These are phyloP conservation scores for Pyrenophora tritici-repentis DNA, from an alignment of 2,329 filamentous ascomycete genomes.

Conservation along the genomic window DNA sequence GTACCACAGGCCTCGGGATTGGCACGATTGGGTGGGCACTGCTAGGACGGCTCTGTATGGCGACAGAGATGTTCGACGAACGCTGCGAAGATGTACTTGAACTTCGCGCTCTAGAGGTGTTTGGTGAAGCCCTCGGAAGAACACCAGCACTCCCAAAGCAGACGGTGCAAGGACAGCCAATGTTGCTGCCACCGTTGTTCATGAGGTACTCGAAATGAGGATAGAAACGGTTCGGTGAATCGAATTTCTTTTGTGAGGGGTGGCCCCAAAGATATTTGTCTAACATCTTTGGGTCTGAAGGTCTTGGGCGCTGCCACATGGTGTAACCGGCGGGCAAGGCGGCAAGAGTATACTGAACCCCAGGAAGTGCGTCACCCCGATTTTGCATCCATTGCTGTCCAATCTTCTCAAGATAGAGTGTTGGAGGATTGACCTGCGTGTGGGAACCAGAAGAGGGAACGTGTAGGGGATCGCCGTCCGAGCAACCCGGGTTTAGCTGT, in stretches of 20 bases:
- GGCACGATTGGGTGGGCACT: background rate
- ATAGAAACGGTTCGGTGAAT: slow-evolving; percentile 60
- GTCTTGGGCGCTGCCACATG: slow-evolving; percentile 57
- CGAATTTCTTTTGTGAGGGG: slow-evolving; percentile 55
- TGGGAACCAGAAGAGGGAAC: slow-evolving; percentile 29
- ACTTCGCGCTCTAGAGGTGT: slow-evolving; percentile 3
- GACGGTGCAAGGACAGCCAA: slow-evolving; percentile 57
- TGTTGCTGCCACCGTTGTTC: slow-evolving; percentile 49
- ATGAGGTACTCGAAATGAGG: slow-evolving; percentile 64
- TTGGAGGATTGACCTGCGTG: slow-evolving; percentile 47
- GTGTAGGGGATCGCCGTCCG: slow-evolving; percentile 46
- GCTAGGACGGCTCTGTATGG: background rate
- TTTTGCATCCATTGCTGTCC: slow-evolving; percentile 56
- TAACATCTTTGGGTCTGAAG: slow-evolving; percentile 45
- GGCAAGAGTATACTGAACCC: slow-evolving; percentile 57
- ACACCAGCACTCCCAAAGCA: slow-evolving; percentile 46
- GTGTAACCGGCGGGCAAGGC: slow-evolving; percentile 60
- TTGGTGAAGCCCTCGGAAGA: slow-evolving; percentile 19
- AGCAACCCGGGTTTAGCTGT: slow-evolving; percentile 27
- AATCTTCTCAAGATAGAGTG: slow-evolving; percentile 54
- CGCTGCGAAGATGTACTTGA: slow-evolving; percentile 15
- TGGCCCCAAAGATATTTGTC: slow-evolving; percentile 65
- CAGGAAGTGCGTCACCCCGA: slow-evolving; percentile 42
- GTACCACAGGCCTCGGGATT: background rate
- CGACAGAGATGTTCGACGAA: background rate